Evolutionary conservation across 345 rosid species (phyloP), one percentile per base, ranked within the genome.

Genomic region (Aurinia saxatilis): DNA sequence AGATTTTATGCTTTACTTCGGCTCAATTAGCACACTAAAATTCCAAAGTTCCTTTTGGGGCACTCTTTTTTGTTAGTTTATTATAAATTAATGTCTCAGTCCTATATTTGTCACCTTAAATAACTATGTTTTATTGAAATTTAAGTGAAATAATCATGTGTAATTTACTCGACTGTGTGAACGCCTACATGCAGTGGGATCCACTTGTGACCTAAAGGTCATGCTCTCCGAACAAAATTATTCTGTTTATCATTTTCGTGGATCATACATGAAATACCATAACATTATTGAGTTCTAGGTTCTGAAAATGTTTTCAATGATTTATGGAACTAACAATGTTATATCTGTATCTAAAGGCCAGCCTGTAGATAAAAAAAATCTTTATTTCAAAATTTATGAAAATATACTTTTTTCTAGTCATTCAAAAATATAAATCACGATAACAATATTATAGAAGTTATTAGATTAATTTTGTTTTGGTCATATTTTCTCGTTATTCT

Each of bases 1-100:
- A 54, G 30, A 62, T 46, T 46, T 55, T 21, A 33, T 48, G 53
- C 51, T 48, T 46, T 55, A 47, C 70, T n/a, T n/a, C 70, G 48
- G 70, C 75, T 71, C 60, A 23, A 33, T 57, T 34, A 63, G 48
- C 25, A 39, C 37, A 45, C 42, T 40, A 35, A 37, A 12, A 23
- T 21, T 38, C 31, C 42, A 54, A 47, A 55, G 45, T 18, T 39
- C 10, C n/a, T 36, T 68, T 44, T 46, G 39, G 11, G 51, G 52
- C 18, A 57, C 8, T 49, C 13, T 16, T 62, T 38, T 14, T 27
- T 40, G 29, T 5, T 16, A 55, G 5, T 65, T 53, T 19, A 19
- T 16, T 40, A 29, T 41, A 40, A 50, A 42, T 10, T 23, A 18
- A 9, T 42, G 6, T 34, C 14, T 41, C 49, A 33, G 8, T 13